These are phyloP conservation scores for Rhizopogon roseolus DNA, from an alignment of 768 basidiomycete genomes.

Conservation along the genomic window DNA sequence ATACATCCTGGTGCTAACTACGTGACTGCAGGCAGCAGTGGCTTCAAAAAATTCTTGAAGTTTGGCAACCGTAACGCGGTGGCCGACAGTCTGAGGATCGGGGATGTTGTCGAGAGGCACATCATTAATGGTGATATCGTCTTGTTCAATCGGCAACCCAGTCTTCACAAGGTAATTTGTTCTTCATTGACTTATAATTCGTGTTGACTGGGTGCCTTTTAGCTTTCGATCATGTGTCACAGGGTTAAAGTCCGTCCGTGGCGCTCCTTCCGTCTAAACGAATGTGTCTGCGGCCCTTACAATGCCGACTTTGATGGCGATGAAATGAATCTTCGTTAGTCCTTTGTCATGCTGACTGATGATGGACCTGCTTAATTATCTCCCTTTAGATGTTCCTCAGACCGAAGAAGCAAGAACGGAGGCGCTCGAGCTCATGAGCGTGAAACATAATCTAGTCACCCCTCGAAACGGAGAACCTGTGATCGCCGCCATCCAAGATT, in stretches of 20 bases:
- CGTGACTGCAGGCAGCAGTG: conserved; percentile 73
- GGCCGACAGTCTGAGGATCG: conserved; percentile 78
- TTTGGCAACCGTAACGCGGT: conserved; percentile 79
- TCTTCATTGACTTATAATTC: not conserved
- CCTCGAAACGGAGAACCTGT: conserved; percentile 98
- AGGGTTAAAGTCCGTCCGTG: conserved; percentile 94
- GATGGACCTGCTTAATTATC: not conserved
- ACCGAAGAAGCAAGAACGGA: conserved; percentile 98
- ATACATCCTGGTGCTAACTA: conserved; percentile 95
- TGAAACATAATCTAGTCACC: conserved; percentile 95
- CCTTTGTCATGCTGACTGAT: not conserved
- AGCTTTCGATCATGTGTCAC: conserved; percentile 99
- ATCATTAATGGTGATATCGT: conserved; percentile 94
- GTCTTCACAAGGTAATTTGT: conserved; percentile 79
- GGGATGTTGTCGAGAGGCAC: conserved; percentile 94
- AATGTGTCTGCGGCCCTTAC: conserved; percentile 98
- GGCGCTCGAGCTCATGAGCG: conserved; percentile 94
- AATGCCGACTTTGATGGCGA: conserved; percentile 99
- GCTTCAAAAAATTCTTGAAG: conserved; percentile 83
- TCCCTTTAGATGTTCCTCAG: conserved; percentile 82
- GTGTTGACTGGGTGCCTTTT: conserved; percentile 5
- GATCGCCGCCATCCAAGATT: conserved; percentile 99
- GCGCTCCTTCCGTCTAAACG: conserved; percentile 95
- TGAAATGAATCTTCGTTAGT: conserved; percentile 97
- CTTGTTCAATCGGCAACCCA: conserved; percentile 97